Evolutionary conservation across 176 grass and related monocot species (phyloP).

Genomic region (Zea luxurians): DNA sequence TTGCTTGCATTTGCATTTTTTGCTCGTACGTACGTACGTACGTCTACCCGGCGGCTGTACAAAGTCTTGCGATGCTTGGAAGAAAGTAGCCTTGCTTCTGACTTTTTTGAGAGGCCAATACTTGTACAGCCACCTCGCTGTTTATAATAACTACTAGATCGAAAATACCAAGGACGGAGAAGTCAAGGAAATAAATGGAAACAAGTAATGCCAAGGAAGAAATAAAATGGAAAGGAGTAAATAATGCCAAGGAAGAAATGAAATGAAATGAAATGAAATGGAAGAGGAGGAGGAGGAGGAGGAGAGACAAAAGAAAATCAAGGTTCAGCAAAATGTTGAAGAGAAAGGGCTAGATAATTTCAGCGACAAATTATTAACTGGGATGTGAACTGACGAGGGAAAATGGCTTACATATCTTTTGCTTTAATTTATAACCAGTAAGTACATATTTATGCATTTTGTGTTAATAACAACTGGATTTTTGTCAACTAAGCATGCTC

Average conservation of each 20-base stretch:
- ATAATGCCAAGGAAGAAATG: conserved; percentile 3
- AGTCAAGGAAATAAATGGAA: conserved; percentile 54
- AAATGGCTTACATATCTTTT: neutral
- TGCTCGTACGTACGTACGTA: conserved; percentile 29
- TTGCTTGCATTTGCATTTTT: conserved; percentile 38
- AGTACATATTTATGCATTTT: no score
- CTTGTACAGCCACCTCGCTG: conserved; percentile 34
- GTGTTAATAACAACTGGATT: no score
- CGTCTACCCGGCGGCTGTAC: conserved; percentile 22
- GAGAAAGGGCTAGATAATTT: neutral
- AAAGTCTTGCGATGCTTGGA: conserved; percentile 47
- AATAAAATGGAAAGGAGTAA: conserved; percentile 21
- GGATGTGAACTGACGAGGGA: neutral
- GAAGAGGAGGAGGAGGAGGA: neutral
- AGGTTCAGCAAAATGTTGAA: conserved; percentile 16
- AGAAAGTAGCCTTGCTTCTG: conserved; percentile 43
- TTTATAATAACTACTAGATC: conserved; percentile 44
- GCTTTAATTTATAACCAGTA: neutral
- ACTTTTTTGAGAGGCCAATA: conserved; percentile 34
- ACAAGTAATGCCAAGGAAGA: conserved; percentile 23
- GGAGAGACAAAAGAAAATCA: conserved; percentile 16
- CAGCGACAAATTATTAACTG: no score
- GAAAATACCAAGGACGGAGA: conserved; percentile 7
- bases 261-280: neutral
- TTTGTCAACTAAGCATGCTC: no score